Percentiles rank a stretch among this genome's conserved stretches.
Evolutionary conservation across 805 yeast genomes (phyloP).

Genomic region (Candida berthetii): DNA sequence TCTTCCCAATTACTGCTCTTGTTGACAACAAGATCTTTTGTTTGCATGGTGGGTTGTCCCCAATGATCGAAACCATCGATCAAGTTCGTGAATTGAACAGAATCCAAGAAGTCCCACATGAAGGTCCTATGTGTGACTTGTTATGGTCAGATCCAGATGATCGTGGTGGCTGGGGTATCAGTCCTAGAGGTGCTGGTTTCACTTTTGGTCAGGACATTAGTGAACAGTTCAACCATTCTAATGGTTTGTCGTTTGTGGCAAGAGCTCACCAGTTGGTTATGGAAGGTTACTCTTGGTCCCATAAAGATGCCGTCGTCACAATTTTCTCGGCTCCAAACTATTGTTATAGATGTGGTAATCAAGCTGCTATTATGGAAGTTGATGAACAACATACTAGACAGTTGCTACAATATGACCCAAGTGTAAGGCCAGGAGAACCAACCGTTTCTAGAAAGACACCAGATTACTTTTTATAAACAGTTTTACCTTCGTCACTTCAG

Average conservation of each 20-base stretch:
- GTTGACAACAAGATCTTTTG: constrained; percentile 90
- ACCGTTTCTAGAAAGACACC: constrained; percentile 96
- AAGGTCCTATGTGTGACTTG: constrained; percentile 96
- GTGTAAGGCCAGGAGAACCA: constrained; percentile 97
- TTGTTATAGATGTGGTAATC: constrained; percentile 96
- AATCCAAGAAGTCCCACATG: constrained; percentile 95
- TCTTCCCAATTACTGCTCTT: constrained; percentile 88
- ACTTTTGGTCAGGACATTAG: constrained; percentile 95
- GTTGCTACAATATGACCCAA: constrained; percentile 92
- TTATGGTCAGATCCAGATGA: constrained; percentile 98
- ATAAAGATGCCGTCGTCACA: constrained; percentile 90
- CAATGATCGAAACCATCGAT: constrained; percentile 89
- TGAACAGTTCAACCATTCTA: constrained; percentile 89
- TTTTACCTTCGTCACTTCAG: too few species aligned
- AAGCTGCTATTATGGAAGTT: constrained; percentile 97
- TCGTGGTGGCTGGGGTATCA: constrained; percentile 96
- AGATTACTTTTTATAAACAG: constrained; percentile 78
- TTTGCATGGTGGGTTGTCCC: constrained; percentile 91
- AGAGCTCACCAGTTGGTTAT: constrained; percentile 97
- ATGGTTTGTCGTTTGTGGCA: constrained; percentile 78
- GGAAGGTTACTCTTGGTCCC: constrained; percentile 96
- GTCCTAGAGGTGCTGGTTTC: constrained; percentile 98
- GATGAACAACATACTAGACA: constrained; percentile 90
- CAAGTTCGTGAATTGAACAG: constrained; percentile 88
- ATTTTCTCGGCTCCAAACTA: constrained; percentile 94